phyloP scores from a whole-genome alignment of 768 basidiomycete genomes.

The Agrocybe pediades region DNA sequence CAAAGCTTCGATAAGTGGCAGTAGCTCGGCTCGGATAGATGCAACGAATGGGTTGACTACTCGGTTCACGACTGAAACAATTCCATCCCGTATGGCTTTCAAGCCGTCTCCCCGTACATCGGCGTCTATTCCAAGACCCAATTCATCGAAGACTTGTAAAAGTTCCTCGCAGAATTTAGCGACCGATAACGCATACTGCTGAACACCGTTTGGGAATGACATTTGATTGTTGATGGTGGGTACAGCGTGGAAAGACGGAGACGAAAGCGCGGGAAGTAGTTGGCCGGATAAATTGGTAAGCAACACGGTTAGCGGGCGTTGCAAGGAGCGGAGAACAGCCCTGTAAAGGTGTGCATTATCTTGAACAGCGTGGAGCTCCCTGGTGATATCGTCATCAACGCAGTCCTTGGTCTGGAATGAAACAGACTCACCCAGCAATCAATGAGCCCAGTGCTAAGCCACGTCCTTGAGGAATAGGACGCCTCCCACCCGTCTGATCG shows the following conservation, averaged over 20 bases:
- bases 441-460: conserved; percentile 66
- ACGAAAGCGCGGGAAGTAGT: conserved; percentile 66
- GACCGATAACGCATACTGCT: conserved; percentile 70
- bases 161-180: conserved; percentile 75
- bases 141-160: conserved; percentile 67
- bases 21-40: conserved; percentile 61
- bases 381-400: conserved; percentile 27
- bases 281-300: conserved; percentile 69
- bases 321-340: conserved; percentile 72
- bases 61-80: conserved; percentile 67
- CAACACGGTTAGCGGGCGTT: conserved; percentile 76
- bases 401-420: conserved; percentile 1
- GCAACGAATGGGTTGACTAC: conserved; percentile 66
- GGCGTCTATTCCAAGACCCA: conserved; percentile 60
- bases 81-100: conserved; percentile 67
- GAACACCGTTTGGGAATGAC: conserved; percentile 62
- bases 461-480: conserved; percentile 74
- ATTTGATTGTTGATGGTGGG: conserved; percentile 50
- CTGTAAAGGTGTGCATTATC: conserved; percentile 66
- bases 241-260: conserved; percentile 58
- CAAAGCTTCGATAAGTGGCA: conserved; percentile 62
- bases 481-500: conserved; percentile 65
- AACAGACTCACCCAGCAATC: conserved; percentile 63
- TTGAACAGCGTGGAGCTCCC: conserved; percentile 67
- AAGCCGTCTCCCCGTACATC: conserved; percentile 70